These are phyloP conservation scores for Ceratocystis diversiconidia DNA, from an alignment of 2,329 filamentous ascomycete species.

Conservation along the genomic window DNA sequence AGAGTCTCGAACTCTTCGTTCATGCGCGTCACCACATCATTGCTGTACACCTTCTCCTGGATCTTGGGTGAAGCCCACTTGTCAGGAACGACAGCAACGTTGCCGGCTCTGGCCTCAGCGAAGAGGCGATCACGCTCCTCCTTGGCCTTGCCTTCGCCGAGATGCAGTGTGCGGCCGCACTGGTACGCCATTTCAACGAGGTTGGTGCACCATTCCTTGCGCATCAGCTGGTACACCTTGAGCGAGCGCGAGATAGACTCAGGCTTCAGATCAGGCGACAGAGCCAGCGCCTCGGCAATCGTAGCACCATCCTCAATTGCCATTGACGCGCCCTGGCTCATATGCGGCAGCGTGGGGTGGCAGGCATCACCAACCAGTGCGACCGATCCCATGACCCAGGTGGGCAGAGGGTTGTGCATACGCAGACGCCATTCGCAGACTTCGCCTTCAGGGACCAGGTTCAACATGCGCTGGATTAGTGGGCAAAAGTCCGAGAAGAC, in stretches of 20 bases:
- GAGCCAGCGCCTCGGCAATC: constrained; percentile 38
- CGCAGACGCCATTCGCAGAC: constrained; percentile 53
- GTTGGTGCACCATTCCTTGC: constrained; percentile 39
- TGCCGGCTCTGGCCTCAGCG: constrained; percentile 36
- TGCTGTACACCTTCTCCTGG: constrained; percentile 50
- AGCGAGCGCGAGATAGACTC: constrained; percentile 35
- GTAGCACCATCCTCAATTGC: constrained; percentile 53
- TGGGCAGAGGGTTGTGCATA: constrained; percentile 40
- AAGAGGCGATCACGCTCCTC: constrained; percentile 45
- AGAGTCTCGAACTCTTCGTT: constrained; percentile 36
- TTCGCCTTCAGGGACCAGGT: constrained; percentile 45
- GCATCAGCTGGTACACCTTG: constrained; percentile 40
- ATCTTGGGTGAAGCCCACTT: constrained; percentile 60
- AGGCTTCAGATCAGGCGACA: constrained; percentile 26
- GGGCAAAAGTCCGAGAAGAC: constrained; percentile 49
- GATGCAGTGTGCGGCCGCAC: constrained; percentile 40
- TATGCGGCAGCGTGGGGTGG: constrained; percentile 53
- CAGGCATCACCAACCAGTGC: constrained; percentile 50
- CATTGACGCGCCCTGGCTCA: constrained; percentile 54
- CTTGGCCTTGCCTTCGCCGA: constrained; percentile 43
- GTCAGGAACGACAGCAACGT: constrained; percentile 40
- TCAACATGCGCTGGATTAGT: constrained; percentile 42
- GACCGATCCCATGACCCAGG: constrained; percentile 43
- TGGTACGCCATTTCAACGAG: constrained; percentile 41
- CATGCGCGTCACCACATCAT: constrained; percentile 45